phyloP scores from a whole-genome alignment of 345 rosid species.

The Viola odorata region DNA sequence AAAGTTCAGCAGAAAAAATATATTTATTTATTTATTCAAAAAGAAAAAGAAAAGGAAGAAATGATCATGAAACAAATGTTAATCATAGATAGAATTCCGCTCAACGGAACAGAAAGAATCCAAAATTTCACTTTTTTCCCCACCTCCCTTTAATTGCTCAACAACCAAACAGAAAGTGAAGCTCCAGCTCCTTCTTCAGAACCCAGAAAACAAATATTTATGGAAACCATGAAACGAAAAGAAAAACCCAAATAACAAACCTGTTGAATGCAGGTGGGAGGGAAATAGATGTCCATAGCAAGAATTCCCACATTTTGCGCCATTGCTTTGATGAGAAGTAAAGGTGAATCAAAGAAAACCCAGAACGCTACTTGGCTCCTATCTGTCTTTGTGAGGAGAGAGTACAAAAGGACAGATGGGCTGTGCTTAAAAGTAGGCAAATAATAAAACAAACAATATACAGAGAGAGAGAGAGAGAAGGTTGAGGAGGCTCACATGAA shows the following conservation, averaged over 20 bases:
- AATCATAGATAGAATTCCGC: neutral
- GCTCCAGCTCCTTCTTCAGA: neutral
- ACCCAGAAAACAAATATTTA: neutral
- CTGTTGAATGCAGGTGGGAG: constrained; percentile 95
- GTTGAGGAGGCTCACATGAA: constrained; percentile 1
- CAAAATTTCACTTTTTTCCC: neutral
- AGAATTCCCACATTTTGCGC: constrained; percentile 95
- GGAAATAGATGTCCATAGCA: constrained; percentile 95
- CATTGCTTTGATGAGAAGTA: constrained; percentile 29
- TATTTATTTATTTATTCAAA: too few relatives aligned
- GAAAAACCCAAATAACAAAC: constrained; percentile 25
- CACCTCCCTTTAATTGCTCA: constrained; percentile 10
- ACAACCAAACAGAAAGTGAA: constrained; percentile 5
- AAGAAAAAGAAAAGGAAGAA: too few relatives aligned
- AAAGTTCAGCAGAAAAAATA: too few relatives aligned
- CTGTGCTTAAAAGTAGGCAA: too few relatives aligned
- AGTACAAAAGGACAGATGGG: too few relatives aligned
- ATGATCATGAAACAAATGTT: too few relatives aligned
- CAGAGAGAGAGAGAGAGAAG: neutral
- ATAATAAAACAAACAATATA: too few relatives aligned
- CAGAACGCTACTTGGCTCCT: too few relatives aligned
- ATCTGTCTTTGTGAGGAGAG: too few relatives aligned
- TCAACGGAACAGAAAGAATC: neutral
- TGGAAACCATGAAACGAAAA: neutral
- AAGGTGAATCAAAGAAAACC: too few relatives aligned